Evolutionary conservation across 225 moss, liverwort and hornwort species (phyloP), one percentile per base, ranked within the genome.

Genomic region (Asterella californica): DNA sequence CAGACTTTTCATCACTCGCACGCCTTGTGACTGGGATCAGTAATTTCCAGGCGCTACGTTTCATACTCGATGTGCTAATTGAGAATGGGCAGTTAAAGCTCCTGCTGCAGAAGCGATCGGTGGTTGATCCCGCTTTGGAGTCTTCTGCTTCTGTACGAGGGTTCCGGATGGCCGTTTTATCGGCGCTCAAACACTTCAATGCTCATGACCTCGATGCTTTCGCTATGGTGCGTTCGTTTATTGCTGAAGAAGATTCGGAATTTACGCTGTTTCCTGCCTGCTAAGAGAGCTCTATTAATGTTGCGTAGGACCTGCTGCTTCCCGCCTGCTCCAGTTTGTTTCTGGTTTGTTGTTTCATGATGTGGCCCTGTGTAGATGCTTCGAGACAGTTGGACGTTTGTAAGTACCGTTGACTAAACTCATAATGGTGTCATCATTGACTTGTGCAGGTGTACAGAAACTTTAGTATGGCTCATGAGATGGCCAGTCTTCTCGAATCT

Each of bases 121-220:
- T 87, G 67, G 91, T 92, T 55, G 92, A 95, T 85, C 78, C 87
- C 32, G 83, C 83, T 9, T 84, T 94, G 82, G 97, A 93, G 85
- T 93, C 94, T 25, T 90, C 97, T 73, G 87, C 85, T 29, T 86
- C 91, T 75, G 89, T 88, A 80, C 91, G 87, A 79, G 97, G 94
- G 45, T 99, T 99, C 78, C 92, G 94, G 79, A 93, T 99, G 93
- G 94, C 93, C 49, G 91, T 99, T 29, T 91, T 99, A 77, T 92
- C 97, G 78, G 92, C 97, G 77, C 91, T 99, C 32, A 99, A 90
- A 86, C 94, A 85, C 68, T 99, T 99, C 80, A 95, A 95, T 85
- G 82, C 92, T 65, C 80, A 84, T 78, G 94, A 99, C 77, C 91
- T 91, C 33, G 97, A 99, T 86, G 92, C 97, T 57, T 88, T 96